Percentiles rank a stretch among this genome's conserved stretches.
phyloP scores from a whole-genome alignment of 441 rosid genomes.

The Croton setiger region DNA sequence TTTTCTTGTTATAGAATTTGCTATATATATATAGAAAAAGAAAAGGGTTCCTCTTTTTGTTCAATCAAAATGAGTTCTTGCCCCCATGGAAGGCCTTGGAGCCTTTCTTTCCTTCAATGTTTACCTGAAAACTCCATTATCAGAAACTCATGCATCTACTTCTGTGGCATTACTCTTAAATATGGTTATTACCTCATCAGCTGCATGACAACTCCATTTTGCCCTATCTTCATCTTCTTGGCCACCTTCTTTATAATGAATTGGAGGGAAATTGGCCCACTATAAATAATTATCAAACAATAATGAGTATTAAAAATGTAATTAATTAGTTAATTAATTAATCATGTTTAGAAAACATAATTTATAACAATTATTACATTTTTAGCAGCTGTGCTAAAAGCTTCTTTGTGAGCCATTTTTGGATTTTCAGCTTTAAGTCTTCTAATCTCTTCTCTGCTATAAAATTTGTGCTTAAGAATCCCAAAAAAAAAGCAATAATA shows the following conservation, averaged over 20 bases:
- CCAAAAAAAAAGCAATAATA: not conserved
- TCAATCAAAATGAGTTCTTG: constrained; percentile 59
- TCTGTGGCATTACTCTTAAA: constrained; percentile 21
- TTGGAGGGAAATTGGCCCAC: constrained; percentile 95
- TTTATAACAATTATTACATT: constrained; percentile 42
- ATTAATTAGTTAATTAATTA: not conserved
- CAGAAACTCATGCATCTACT: constrained; percentile 37
- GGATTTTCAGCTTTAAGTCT: constrained; percentile 91
- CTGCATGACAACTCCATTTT: constrained; percentile 32
- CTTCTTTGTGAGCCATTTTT: constrained; percentile 90
- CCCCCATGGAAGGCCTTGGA: constrained; percentile 68
- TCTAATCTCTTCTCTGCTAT: constrained; percentile 86
- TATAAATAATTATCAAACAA: constrained; percentile 31
- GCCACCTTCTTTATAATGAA: constrained; percentile 45
- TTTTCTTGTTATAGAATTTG: constrained; percentile 16
- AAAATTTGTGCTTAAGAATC: constrained; percentile 14
- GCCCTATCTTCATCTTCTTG: constrained; percentile 40
- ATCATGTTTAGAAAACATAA: not conserved
- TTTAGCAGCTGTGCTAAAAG: constrained; percentile 96
- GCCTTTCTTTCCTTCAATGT: constrained; percentile 67
- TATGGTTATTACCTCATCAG: no score
- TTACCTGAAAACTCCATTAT: constrained; percentile 48
- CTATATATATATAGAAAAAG: not conserved
- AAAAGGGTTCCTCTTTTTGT: not conserved
- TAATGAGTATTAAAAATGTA: not conserved